Conservation (phyloP, 2,329 filamentous ascomycete species). For the Aaosphaeria arxii region DNA sequence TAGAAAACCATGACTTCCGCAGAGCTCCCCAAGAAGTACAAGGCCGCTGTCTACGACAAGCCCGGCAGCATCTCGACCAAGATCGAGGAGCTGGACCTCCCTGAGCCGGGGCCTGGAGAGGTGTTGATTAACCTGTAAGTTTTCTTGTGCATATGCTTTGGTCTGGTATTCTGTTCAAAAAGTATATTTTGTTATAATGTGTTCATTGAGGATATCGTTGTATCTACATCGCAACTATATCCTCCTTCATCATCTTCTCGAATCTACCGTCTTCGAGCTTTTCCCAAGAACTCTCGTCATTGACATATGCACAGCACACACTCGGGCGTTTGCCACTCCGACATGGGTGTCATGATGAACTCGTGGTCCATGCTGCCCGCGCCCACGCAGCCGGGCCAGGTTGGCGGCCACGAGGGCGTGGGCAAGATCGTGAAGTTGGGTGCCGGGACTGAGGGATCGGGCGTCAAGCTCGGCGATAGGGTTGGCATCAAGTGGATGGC, state of each 20-base stretch:
- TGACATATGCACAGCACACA: constrained; percentile 43
- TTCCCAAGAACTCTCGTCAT: background rate
- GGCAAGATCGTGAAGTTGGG: constrained; percentile 65
- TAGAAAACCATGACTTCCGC: too few relatives aligned
- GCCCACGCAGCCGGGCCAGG: constrained; percentile 59
- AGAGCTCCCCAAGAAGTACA: constrained; percentile 55
- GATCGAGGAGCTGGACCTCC: constrained; percentile 61
- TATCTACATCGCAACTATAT: constrained; percentile 1
- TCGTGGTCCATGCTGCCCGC: constrained; percentile 56
- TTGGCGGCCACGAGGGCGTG: constrained; percentile 69
- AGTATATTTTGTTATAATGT: too few relatives aligned
- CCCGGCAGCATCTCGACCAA: constrained; percentile 65
- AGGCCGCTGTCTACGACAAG: constrained; percentile 63
- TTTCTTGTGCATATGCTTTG: background rate
- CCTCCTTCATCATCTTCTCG: background rate
- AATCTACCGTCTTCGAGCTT: background rate
- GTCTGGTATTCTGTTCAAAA: too few relatives aligned
- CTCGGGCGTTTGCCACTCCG: constrained; percentile 64
- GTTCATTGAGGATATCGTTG: too few relatives aligned
- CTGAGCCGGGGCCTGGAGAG: constrained; percentile 61
- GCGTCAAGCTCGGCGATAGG: constrained; percentile 63
- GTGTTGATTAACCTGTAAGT: constrained; percentile 60
- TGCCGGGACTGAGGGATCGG: constrained; percentile 53
- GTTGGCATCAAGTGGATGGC: constrained; percentile 70
- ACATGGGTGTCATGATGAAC: constrained; percentile 52